Evolutionary conservation across 257 asterid species (phyloP).

Genomic region (Solanum chilense): DNA sequence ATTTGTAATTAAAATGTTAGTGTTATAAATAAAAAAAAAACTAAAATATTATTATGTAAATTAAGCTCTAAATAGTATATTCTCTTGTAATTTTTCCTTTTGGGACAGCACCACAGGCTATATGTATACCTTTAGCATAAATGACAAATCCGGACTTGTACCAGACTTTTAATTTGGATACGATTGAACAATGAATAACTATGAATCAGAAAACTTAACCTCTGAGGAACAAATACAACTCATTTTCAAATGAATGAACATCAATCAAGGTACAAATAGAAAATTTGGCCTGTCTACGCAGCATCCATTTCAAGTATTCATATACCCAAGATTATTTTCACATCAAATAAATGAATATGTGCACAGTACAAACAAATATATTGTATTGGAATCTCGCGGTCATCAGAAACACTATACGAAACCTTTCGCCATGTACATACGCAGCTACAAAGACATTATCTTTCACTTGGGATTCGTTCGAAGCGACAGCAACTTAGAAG

Average conservation of each 20-base stretch:
- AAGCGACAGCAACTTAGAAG: slow-evolving; percentile 34
- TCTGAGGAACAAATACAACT: neutral
- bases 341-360: neutral
- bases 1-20: too few species aligned
- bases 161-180: neutral
- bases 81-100: too few species aligned
- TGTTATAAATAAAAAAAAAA: too few species aligned
- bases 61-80: too few species aligned
- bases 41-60: too few species aligned
- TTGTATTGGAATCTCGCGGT: neutral
- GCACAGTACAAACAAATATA: neutral
- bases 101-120: neutral
- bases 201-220: neutral
- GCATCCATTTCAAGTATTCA: neutral
- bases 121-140: neutral
- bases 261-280: neutral
- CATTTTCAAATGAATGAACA: neutral
- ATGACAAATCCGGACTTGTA: neutral
- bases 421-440: neutral
- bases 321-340: neutral
- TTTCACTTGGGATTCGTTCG: slow-evolving; percentile 24
- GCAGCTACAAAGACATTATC: neutral
- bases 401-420: neutral
- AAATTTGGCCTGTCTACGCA: neutral
- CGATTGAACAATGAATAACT: neutral